A percentile compares a stretch with the other conserved stretches of the same genome.
These are phyloP conservation scores for Carex parvula DNA, from an alignment of 176 grass and related monocot genomes.

Conservation along the genomic window DNA sequence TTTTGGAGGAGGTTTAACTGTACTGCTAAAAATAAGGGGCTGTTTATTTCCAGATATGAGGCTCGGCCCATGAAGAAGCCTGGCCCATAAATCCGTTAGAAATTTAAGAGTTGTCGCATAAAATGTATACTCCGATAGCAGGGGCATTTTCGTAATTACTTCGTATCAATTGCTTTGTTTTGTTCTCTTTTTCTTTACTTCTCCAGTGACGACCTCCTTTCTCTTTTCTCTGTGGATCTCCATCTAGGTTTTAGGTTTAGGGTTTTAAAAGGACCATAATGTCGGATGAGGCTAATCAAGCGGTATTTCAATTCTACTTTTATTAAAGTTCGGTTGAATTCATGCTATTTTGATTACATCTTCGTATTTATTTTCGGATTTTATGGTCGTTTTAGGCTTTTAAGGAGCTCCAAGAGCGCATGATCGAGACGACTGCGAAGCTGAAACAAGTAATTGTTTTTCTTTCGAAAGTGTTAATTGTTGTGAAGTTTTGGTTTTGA, in stretches of 20 bases:
- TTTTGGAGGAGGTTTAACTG: too few relatives aligned
- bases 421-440: constrained; percentile 71
- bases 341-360: not conserved
- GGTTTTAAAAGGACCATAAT: constrained; percentile 40
- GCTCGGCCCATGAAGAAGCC: too few relatives aligned
- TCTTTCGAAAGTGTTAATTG: not conserved
- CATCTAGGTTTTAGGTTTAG: constrained; percentile 19
- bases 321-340: not conserved
- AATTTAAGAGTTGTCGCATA: too few relatives aligned
- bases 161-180: not conserved
- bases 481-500: not conserved
- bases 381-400: constrained; percentile 51
- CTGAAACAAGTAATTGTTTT: constrained; percentile 58
- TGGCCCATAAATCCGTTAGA: too few relatives aligned
- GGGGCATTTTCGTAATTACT: not conserved
- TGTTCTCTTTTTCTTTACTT: constrained; percentile 2
- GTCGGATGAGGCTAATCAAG: constrained; percentile 67
- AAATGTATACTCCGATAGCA: not conserved
- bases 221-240: not conserved
- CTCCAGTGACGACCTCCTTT: constrained; percentile 1
- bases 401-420: constrained; percentile 67
- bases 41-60: too few relatives aligned
- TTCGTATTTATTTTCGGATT: not conserved
- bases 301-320: constrained; percentile 29
- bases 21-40: too few relatives aligned